These are phyloP conservation scores for Trichothecium sympodiale DNA, from an alignment of 2,329 filamentous ascomycete genomes.

Conservation along the genomic window DNA sequence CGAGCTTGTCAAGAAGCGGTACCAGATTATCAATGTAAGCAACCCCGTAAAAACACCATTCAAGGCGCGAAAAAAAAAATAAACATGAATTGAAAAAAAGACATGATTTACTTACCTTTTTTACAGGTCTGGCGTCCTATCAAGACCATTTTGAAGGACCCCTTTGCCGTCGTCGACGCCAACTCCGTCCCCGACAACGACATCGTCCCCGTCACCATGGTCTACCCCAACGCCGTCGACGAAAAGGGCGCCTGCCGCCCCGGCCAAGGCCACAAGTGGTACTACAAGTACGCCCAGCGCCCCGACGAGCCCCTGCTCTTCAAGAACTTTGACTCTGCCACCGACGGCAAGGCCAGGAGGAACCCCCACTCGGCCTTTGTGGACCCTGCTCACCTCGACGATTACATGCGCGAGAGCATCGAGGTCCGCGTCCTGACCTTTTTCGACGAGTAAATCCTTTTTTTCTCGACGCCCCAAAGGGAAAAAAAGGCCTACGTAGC, in stretches of 20 bases:
- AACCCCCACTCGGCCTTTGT: conserved; percentile 46
- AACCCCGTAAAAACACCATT: too few relatives aligned
- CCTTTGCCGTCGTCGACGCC: conserved; percentile 41
- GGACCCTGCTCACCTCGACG: conserved; percentile 25
- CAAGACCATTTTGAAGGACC: conserved; percentile 38
- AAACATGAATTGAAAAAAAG: too few relatives aligned
- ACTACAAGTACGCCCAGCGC: conserved; percentile 37
- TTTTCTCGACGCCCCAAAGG: too few relatives aligned
- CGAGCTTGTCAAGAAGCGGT: conserved; percentile 29
- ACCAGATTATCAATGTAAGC: conserved; percentile 45
- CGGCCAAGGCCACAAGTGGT: conserved; percentile 35
- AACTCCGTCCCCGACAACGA: conserved; percentile 36
- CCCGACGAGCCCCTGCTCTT: conserved; percentile 46
- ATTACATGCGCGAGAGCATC: conserved; percentile 46
- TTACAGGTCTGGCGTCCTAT: conserved; percentile 43
- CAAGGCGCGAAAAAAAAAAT: too few relatives aligned
- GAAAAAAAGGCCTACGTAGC: too few relatives aligned
- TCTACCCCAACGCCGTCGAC: conserved; percentile 38
- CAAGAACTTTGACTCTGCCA: conserved; percentile 51
- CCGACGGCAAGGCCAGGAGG: conserved; percentile 38
- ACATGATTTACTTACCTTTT: too few relatives aligned
- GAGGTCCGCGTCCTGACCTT: conserved; percentile 45
- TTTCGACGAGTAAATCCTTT: conserved; percentile 17
- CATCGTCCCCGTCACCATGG: conserved; percentile 34
- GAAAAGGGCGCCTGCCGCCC: conserved; percentile 37